Base-by-base conservation (phyloP, 257 asterid species). In the Hygrophila difformis region DNA sequence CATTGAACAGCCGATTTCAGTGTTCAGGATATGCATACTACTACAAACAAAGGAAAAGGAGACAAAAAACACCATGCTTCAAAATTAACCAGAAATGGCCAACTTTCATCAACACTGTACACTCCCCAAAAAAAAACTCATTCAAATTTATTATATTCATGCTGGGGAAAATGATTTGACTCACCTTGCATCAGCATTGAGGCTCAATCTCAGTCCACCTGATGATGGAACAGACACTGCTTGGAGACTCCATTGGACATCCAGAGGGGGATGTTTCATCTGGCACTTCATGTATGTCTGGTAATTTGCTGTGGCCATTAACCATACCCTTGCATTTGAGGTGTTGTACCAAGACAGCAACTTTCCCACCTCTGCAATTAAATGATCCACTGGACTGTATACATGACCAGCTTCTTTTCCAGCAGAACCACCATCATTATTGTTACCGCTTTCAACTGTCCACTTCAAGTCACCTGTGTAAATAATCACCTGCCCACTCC, bases 401-500 rank as follows among this genome's bases (percentile, higher is more conserved):
- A 18, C 44, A 23, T n/a, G n/a, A n/a, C 7, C 3, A 11, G 44
- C 23, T 1, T 39, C 60, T 36, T 49, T 55, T 5, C 28, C 20
- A 22, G 28, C 15, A 20, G 3, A 42, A 11, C 12, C 13, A 2
- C 17, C 49, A 34, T 39, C 49, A 44, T 28, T 21, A 40, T 10
- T 14, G 22, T 26, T 22, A 14, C 21, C 28, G 21, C 26, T 16
- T 1, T 60, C 75, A 45, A 71, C 64, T 17, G 78, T 66, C 91
- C 91, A 79, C 63, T 65, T 76, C 64, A 79, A 45, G 28, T 79
- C 79, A 42, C 91, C 86, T 9, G 75, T 56, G 44, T 73, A 70
- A 20, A 79, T 57, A 21, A 79, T 61, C 14, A 76, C 80, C 21
- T 76, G 73, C 14, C 68, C 66, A 0, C 35, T 53, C 6, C 69